A percentile compares a stretch with the other conserved stretches of the same genome.
Conservation (phyloP, 345 rosid genomes). For the Reutealis trisperma region DNA sequence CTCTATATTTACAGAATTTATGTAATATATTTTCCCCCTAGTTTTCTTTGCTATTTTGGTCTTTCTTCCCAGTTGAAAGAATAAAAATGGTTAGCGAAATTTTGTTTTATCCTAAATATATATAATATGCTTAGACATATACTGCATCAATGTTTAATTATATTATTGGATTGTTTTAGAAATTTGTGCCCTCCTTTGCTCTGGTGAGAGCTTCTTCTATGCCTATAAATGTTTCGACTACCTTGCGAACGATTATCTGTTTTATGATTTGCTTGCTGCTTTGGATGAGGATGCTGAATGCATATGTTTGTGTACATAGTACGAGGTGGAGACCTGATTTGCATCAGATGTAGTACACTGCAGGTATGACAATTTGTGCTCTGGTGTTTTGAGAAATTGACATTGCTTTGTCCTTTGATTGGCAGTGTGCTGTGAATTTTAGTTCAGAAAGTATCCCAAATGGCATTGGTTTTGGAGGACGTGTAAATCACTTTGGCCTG, state of each 20-base stretch:
- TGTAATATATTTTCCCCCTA: background rate
- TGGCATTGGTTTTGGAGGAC: conserved; percentile 90
- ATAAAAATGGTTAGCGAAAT: background rate
- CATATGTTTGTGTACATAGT: background rate
- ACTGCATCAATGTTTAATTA: background rate
- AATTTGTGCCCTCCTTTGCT: too few species aligned
- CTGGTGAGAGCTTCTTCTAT: too few species aligned
- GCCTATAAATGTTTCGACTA: too few species aligned
- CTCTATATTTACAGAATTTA: too few species aligned
- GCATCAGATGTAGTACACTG: background rate
- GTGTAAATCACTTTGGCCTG: conserved; percentile 70
- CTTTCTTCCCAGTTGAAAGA: too few species aligned
- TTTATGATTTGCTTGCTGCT: too few species aligned
- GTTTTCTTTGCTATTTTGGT: too few species aligned
- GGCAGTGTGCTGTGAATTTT: conserved; percentile 85
- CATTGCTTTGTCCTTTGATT: conserved; percentile 3
- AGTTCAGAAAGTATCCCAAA: conserved; percentile 90
- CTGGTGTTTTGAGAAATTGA: conserved; percentile 1
- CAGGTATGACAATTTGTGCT: background rate
- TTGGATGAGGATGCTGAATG: too few species aligned
- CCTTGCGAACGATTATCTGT: too few species aligned
- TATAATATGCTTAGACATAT: background rate
- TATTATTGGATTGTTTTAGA: too few species aligned
- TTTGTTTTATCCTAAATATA: background rate
- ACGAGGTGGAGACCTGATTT: background rate